These are phyloP conservation scores for Rhododendron williamsianum DNA, from an alignment of 148 eudicot genomes.

Conservation along the genomic window DNA sequence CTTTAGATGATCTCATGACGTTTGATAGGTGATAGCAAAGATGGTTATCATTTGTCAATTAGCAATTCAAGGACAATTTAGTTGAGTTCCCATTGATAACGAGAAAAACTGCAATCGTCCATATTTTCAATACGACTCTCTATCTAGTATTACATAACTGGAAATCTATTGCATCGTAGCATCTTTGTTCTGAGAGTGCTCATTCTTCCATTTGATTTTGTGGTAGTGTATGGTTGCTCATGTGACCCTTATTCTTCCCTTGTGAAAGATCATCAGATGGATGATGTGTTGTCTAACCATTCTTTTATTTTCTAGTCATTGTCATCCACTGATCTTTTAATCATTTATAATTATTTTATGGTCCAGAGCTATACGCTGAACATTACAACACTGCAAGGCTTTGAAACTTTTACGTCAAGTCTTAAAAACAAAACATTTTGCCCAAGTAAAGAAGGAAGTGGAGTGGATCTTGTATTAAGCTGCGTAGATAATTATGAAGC, in stretches of 20 bases:
- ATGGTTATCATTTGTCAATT: not conserved
- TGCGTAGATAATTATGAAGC: constrained; percentile 99
- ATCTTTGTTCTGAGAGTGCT: not conserved
- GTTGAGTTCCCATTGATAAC: not conserved
- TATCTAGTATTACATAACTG: not conserved
- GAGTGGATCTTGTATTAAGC: constrained; percentile 96
- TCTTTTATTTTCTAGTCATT: not conserved
- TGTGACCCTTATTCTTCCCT: not conserved
- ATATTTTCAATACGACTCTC: not conserved
- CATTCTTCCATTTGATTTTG: not conserved
- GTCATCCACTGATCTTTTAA: constrained; percentile 8
- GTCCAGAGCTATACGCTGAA: constrained; percentile 86
- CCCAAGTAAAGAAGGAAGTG: constrained; percentile 64
- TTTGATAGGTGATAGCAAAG: not conserved
- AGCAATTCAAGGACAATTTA: not conserved
- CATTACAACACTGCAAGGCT: constrained; percentile 90
- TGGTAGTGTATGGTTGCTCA: not conserved
- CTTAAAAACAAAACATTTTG: constrained; percentile 64
- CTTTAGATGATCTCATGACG: not conserved
- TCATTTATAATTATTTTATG: constrained; percentile 1
- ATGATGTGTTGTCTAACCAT: not conserved
- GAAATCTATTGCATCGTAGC: not conserved
- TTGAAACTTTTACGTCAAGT: constrained; percentile 86
- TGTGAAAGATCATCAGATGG: not conserved
- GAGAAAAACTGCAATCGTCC: not conserved